A percentile compares a stretch with the other conserved stretches of the same genome.
Evolutionary conservation across 2,329 filamentous ascomycete species (phyloP).

Genomic region (Xylariaceae sp.): DNA sequence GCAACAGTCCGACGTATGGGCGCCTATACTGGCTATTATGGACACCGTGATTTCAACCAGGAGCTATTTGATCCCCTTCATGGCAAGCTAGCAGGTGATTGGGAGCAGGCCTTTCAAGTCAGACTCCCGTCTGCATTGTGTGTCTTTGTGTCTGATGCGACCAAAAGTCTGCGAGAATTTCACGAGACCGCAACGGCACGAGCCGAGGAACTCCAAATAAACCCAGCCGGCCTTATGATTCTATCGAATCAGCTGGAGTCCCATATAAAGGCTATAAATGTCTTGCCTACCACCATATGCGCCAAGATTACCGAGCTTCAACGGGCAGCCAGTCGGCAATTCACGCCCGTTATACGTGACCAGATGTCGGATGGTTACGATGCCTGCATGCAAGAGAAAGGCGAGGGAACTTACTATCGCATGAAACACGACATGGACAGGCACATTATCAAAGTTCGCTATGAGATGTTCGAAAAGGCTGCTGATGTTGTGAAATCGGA

Average conservation of each 20-base stretch:
- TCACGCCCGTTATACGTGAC: conserved; percentile 42
- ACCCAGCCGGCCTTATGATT: conserved; percentile 26
- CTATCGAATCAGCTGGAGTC: conserved; percentile 36
- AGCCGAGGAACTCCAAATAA: conserved; percentile 17
- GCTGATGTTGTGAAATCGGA: conserved; percentile 36
- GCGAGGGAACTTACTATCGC: conserved; percentile 41
- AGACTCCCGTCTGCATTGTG: conserved; percentile 23
- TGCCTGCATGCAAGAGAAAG: conserved; percentile 39
- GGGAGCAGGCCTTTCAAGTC: conserved; percentile 29
- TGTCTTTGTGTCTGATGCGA: conserved; percentile 17
- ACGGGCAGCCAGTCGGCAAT: conserved; percentile 49
- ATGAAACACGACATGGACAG: conserved; percentile 48
- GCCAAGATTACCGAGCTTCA: conserved; percentile 41
- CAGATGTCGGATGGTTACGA: conserved; percentile 45
- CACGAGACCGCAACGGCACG: conserved; percentile 23
- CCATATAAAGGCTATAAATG: conserved; percentile 38
- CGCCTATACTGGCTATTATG: conserved; percentile 31
- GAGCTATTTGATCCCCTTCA: conserved; percentile 27
- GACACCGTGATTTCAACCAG: conserved; percentile 26
- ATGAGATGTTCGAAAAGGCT: conserved; percentile 46
- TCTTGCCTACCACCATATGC: conserved; percentile 32
- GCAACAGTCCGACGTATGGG: conserved; percentile 35
- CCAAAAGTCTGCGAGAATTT: conserved; percentile 23
- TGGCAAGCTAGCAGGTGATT: conserved; percentile 21
- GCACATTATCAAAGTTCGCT: conserved; percentile 38